Evolutionary conservation across 495 filamentous ascomycete genomes (phyloP).

Genomic region (Daldinia bambusicola): DNA sequence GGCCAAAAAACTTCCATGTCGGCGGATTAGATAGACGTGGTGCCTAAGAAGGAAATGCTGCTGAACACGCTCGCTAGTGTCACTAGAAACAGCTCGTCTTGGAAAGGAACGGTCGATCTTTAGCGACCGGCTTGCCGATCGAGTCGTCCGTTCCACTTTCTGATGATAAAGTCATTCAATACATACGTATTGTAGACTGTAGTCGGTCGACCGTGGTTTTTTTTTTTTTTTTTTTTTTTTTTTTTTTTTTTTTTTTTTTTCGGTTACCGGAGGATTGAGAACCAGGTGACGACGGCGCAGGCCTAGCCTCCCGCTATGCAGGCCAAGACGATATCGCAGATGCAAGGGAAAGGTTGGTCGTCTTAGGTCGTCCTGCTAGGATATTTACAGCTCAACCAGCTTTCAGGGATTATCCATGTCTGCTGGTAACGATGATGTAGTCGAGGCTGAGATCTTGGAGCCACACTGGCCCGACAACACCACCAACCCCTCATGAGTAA

Average conservation of each 20-base stretch:
- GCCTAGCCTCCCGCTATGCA: conserved; percentile 27
- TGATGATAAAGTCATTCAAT: conserved; percentile 24
- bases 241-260: too few relatives aligned
- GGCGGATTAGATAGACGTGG: conserved; percentile 10
- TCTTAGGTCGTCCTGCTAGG: conserved; percentile 7
- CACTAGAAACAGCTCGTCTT: conserved; percentile 24
- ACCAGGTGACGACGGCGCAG: conserved; percentile 12
- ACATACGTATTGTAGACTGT: too few relatives aligned
- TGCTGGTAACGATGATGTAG: conserved; percentile 42
- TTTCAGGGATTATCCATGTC: conserved; percentile 39
- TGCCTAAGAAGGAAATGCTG: conserved; percentile 15
- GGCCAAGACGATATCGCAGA: conserved; percentile 41
- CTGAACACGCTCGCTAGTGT: conserved; percentile 22
- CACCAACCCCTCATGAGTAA: conserved; percentile 43
- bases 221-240: too few relatives aligned
- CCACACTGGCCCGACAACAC: conserved; percentile 36
- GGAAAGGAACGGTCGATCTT: conserved; percentile 26
- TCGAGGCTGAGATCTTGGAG: conserved; percentile 42
- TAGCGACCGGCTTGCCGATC: conserved; percentile 30
- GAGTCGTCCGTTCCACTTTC: conserved; percentile 19
- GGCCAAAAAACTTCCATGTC: conserved; percentile 17
- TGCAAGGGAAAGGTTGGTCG: conserved; percentile 39
- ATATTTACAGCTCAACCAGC: conserved; percentile 32
- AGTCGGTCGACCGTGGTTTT: conserved; percentile 18
- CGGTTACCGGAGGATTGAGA: conserved; percentile 22